Evolutionary conservation across 2,329 filamentous ascomycete genomes (phyloP), one percentile per base, ranked within the genome.

Genomic region (Beauveria pseudobassiana): DNA sequence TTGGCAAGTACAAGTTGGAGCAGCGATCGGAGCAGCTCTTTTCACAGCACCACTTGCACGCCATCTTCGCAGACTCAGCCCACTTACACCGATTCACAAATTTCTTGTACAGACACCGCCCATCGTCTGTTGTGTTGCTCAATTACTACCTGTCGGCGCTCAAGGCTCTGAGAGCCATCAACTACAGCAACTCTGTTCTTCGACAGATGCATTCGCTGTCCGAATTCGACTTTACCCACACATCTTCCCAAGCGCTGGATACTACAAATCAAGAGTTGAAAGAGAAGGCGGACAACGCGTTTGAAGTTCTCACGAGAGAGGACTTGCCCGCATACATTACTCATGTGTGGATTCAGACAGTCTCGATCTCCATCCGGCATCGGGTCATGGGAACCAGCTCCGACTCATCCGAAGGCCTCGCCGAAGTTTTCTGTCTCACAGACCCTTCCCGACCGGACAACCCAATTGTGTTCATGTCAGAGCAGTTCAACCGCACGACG

Each of bases 371-470:
- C 49, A 87, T 91, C 43, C 81, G 84, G 63, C 81, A 84, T 64
- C 80, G 87, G 28, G 83, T 91, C 28, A 87, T 85, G 1, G 87
- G 87, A 4, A 88, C 82, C 2, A 72, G 90, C 38, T 83, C 87
- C 5, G 84, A 88, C 56, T 82, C 87, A 38, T 88, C 87, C 0
- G 87, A 91, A 71, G 88, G 87, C 0, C 71, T 91, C 62, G 88
- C 87, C 0, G 88, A 91, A 69, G 87, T 90, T 0, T 91, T 91
- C 67, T 91, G 88, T 69, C 72, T 92, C 62, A 89, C 87, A 1
- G 89, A 92, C 72, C 87, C 89, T 6, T 88, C 86, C 2, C 78
- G 87, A 62, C 77, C 80, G 3, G 88, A 90, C 64, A 90, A 91
- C 69, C 88, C 88, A 1, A 89, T 91, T 63, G 83, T 91, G 1